phyloP scores from a whole-genome alignment of 306 rosid genomes.

The Ammopiptanthus mongolicus region DNA sequence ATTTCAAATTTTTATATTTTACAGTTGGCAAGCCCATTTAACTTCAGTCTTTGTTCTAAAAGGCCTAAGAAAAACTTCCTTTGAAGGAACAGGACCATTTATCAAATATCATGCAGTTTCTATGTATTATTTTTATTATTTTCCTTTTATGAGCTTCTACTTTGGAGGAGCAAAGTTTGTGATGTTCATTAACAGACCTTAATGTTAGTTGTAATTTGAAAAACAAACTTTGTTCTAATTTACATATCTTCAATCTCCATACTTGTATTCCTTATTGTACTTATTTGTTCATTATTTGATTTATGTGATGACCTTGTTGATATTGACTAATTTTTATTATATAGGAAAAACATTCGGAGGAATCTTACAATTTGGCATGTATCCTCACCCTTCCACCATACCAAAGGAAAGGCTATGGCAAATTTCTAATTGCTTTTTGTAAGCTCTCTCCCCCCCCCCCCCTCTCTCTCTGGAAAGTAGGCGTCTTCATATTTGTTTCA shows the following conservation, averaged over 20 bases:
- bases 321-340: constrained; percentile 13
- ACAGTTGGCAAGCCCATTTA: background rate
- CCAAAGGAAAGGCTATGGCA: constrained; percentile 99
- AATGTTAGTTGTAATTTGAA: constrained; percentile 1
- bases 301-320: background rate
- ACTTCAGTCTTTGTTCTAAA: background rate
- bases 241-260: background rate
- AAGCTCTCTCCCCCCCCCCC: constrained; percentile 32
- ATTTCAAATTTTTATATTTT: background rate
- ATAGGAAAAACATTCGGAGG: constrained; percentile 99
- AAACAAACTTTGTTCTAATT: background rate
- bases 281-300: constrained; percentile 1
- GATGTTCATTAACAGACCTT: background rate
- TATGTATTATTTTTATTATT: background rate
- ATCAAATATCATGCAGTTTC: background rate
- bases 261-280: background rate
- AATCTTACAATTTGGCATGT: constrained; percentile 95
- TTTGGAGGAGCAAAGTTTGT: background rate
- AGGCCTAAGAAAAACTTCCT: background rate
- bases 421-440: constrained; percentile 97
- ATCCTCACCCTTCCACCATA: constrained; percentile 99
- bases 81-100: background rate
- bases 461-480: background rate
- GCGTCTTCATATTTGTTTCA: background rate
- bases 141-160: background rate